Evolutionary conservation across 2,329 filamentous ascomycete species (phyloP).

Genomic region (Capronia epimyces): DNA sequence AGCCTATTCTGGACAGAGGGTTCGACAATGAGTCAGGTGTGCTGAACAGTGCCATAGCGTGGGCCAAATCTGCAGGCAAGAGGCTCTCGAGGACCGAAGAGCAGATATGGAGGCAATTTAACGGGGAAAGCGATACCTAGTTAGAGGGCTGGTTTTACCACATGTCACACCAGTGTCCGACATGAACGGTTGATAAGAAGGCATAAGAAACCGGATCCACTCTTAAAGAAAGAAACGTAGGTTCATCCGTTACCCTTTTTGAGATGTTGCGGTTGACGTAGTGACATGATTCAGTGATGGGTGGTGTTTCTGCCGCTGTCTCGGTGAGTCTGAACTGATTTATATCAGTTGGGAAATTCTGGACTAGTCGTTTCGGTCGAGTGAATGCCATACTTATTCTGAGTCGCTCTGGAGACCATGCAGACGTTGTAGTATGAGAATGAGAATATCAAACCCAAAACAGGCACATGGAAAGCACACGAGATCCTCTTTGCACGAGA

Average conservation of each 20-base stretch:
- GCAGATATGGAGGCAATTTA: constrained; percentile 40
- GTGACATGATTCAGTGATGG: constrained; percentile 62
- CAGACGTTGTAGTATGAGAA: too few species aligned
- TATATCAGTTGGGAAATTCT: neutral
- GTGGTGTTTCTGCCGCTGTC: constrained; percentile 99
- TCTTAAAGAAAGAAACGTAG: too few species aligned
- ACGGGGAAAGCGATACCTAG: constrained; percentile 25
- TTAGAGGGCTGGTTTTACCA: neutral
- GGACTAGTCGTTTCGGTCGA: too few species aligned
- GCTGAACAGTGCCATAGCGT: constrained; percentile 29
- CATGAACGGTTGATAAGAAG: neutral
- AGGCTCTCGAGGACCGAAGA: constrained; percentile 45
- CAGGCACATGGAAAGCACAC: neutral
- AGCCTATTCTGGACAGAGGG: constrained; percentile 65
- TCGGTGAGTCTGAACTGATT: constrained; percentile 47
- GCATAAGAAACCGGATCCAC: too few species aligned
- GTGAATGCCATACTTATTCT: too few species aligned
- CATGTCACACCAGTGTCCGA: neutral
- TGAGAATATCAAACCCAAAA: neutral
- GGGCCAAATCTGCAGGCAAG: constrained; percentile 29
- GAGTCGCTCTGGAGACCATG: too few species aligned
- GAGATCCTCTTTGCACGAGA: neutral
- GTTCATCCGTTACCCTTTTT: neutral
- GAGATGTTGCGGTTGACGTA: neutral
- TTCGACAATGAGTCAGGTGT: constrained; percentile 39